Conservation (phyloP, 1,139 yeast genomes). For the Debaryomyces udenii region DNA sequence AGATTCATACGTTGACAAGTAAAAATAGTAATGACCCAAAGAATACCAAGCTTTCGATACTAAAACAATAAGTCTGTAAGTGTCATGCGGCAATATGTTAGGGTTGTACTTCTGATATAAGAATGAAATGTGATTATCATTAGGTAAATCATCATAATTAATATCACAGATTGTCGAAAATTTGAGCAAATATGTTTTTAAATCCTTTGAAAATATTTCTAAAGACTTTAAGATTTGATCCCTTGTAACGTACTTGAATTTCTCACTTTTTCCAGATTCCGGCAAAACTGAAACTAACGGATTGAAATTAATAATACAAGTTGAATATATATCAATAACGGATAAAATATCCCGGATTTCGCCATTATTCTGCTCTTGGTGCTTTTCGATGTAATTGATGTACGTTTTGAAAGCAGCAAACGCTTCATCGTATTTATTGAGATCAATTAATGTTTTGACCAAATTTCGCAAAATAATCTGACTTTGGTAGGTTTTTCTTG, state of each 20-base stretch:
- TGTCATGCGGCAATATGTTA: constrained; percentile 34
- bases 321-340: constrained; percentile 40
- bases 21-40: constrained; percentile 38
- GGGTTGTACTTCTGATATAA: constrained; percentile 42
- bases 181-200: constrained; percentile 27
- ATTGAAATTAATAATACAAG: constrained; percentile 40
- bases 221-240: constrained; percentile 28
- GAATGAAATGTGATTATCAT: constrained; percentile 34
- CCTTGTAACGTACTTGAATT: constrained; percentile 31
- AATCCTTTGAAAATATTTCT: constrained; percentile 21
- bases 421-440: constrained; percentile 48
- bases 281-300: constrained; percentile 34
- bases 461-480: constrained; percentile 36
- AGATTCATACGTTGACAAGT: constrained; percentile 32
- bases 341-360: constrained; percentile 36
- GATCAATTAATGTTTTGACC: constrained; percentile 38
- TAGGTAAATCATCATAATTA: constrained; percentile 27
- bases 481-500: constrained; percentile 44
- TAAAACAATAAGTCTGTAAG: constrained; percentile 32
- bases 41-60: constrained; percentile 45
- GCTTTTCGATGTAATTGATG: constrained; percentile 36
- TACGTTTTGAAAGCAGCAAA: constrained; percentile 47
- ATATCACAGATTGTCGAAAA: constrained; percentile 31
- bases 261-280: constrained; percentile 16
- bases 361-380: constrained; percentile 38